Evolutionary conservation across 2,329 filamentous ascomycete genomes (phyloP), one percentile per base, ranked within the genome.

Genomic region (Talaromyces sp.): DNA sequence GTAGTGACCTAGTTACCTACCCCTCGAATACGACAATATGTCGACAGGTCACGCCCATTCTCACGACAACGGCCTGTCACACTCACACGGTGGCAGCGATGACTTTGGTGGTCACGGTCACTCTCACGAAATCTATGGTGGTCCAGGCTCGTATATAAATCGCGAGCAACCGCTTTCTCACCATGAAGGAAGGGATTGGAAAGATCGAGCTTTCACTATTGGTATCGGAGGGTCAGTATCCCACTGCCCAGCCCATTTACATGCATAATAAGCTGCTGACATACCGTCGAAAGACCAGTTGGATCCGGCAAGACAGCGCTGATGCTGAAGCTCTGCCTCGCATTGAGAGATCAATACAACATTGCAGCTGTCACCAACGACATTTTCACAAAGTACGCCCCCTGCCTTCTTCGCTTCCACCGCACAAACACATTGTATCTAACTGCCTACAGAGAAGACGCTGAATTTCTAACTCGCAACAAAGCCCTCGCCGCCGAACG

Each of bases 351-450:
- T 58, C 82, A 85, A 61, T 93, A 91, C 84, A 92, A 88, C 73
- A 90, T 99, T 71, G 95, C 95, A 0, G 95, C 92, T 64, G 93
- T 99, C 23, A 99, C 95, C 57, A 98, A 98, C 83, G 93, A 98
- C 82, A 98, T 98, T 82, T 98, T 98, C 83, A 98, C 93, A 23
- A 89, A 83, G 78, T 80, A 67, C n/a, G 68, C 65, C 21, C n/a
- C 21, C 31, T 6, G 7, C 28, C 28, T 28, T 6, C 28, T 28
- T 3, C 3, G 28, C 28, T 28, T 28, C 6, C 28, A 28, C 6
- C 6, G 6, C 28, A 28, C 28, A 28, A 28, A 3, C 28, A 28
- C 28, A 28, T 3, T 28, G 3, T 28, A 28, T 6, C 6, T 28
- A 28, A 28, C 6, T 28, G 6, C 28, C 28, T 3, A 28, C 65